phyloP scores from a whole-genome alignment of 169 alveolate genomes.

The Hepatocystis sp. region DNA sequence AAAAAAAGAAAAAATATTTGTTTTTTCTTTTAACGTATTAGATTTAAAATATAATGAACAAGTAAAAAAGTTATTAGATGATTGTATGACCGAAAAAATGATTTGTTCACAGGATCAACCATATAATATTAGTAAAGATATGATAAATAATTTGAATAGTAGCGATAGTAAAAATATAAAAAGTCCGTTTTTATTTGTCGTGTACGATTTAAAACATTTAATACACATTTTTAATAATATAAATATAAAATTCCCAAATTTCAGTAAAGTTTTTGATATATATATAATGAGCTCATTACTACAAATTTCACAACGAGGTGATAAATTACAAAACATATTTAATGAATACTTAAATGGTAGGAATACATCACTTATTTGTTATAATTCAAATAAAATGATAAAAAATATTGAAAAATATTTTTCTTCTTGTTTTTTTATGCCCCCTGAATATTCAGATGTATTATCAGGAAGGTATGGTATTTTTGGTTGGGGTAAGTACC shows the following conservation, averaged over 20 bases:
- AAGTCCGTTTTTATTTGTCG: slow-evolving; percentile 46
- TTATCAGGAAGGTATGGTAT: neutral
- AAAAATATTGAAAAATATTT: neutral
- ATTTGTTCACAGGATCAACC: neutral
- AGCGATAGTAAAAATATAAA: too few species aligned
- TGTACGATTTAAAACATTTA: slow-evolving; percentile 60
- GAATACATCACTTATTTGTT: too few species aligned
- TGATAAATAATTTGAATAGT: neutral
- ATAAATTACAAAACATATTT: slow-evolving; percentile 58
- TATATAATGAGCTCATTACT: slow-evolving; percentile 45
- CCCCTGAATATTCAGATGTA: neutral
- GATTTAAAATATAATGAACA: slow-evolving; percentile 22
- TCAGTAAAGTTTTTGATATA: slow-evolving; percentile 49
- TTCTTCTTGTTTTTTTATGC: neutral
- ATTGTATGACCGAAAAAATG: slow-evolving; percentile 9
- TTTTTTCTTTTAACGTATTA: slow-evolving; percentile 22
- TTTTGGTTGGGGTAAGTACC: neutral
- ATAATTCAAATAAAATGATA: neutral
- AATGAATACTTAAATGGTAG: slow-evolving; percentile 11
- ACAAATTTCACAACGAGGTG: slow-evolving; percentile 76
- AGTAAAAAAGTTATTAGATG: slow-evolving; percentile 6
- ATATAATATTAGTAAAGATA: neutral
- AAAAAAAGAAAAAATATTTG: neutral
- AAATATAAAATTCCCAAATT: slow-evolving; percentile 19
- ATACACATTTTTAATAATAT: slow-evolving; percentile 47